phyloP scores from a whole-genome alignment of 2,329 filamentous ascomycete genomes.

The Ambrosiella beaveri region DNA sequence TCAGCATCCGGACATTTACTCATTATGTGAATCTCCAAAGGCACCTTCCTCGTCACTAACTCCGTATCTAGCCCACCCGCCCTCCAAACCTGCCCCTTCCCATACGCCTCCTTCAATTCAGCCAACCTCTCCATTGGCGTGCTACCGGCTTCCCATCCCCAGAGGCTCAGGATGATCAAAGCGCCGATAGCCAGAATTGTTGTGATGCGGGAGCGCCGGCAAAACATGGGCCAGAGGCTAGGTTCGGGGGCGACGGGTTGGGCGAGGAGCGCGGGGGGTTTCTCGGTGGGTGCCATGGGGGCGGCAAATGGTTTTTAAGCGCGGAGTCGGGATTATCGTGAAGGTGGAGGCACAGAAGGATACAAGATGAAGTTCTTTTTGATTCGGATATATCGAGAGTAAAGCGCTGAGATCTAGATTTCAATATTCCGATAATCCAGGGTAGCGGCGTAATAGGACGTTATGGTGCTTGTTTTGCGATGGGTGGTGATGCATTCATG shows the following conservation, averaged over 20 bases:
- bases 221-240: slow-evolving; percentile 1
- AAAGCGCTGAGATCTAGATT: too few species aligned
- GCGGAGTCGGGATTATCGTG: neutral
- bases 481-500: neutral
- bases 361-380: neutral
- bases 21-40: slow-evolving; percentile 90
- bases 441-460: too few species aligned
- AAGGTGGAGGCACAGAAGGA: neutral
- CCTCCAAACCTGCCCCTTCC: neutral
- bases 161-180: neutral
- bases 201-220: neutral
- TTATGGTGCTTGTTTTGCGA: neutral
- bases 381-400: neutral
- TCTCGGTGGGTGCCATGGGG: neutral
- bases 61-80: neutral
- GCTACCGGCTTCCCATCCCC: slow-evolving; percentile 3
- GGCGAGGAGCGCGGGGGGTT: neutral
- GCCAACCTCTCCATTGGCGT: slow-evolving; percentile 2
- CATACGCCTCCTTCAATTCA: slow-evolving; percentile 4
- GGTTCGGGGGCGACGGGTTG: slow-evolving; percentile 1
- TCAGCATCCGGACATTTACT: slow-evolving; percentile 87
- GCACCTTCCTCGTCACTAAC: slow-evolving; percentile 31
- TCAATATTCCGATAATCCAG: too few species aligned
- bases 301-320: neutral
- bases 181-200: neutral